A percentile compares a stretch with the other conserved stretches of the same genome.
These are phyloP conservation scores for Pestalotiopsis sp. DNA, from an alignment of 2,329 filamentous ascomycete species.

Conservation along the genomic window DNA sequence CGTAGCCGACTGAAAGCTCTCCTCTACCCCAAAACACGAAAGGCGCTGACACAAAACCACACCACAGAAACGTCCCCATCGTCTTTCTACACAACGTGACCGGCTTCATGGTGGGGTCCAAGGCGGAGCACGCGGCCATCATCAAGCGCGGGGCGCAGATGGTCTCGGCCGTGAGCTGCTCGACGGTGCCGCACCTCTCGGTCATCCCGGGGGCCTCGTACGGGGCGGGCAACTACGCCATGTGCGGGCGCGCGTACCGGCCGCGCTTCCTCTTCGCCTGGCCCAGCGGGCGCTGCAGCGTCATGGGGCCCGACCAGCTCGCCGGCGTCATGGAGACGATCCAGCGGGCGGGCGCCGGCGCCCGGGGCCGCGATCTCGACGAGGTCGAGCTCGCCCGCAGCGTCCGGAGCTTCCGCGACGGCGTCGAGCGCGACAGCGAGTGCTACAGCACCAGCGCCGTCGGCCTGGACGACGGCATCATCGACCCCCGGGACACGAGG, in stretches of 20 bases:
- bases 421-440: constrained; percentile 24
- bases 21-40: background rate
- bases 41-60: background rate
- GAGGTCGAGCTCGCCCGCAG: background rate
- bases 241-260: constrained; percentile 44
- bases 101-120: constrained; percentile 49
- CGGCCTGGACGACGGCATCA: constrained; percentile 32
- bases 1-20: background rate
- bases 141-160: constrained; percentile 47
- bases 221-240: constrained; percentile 48
- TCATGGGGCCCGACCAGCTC: constrained; percentile 43
- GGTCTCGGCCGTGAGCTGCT: constrained; percentile 45
- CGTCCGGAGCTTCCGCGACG: constrained; percentile 16
- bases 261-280: constrained; percentile 46
- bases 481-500: constrained; percentile 21
- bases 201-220: constrained; percentile 47
- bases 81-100: constrained; percentile 50
- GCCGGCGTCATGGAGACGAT: constrained; percentile 38
- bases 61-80: constrained; percentile 35
- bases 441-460: constrained; percentile 24
- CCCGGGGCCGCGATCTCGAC: background rate
- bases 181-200: constrained; percentile 45
- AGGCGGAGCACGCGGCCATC: constrained; percentile 44
- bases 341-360: constrained; percentile 23
- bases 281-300: constrained; percentile 40